A percentile compares a stretch with the other conserved stretches of the same genome.
phyloP scores from a whole-genome alignment of 1,139 yeast species.

The Torulaspora globosa region DNA sequence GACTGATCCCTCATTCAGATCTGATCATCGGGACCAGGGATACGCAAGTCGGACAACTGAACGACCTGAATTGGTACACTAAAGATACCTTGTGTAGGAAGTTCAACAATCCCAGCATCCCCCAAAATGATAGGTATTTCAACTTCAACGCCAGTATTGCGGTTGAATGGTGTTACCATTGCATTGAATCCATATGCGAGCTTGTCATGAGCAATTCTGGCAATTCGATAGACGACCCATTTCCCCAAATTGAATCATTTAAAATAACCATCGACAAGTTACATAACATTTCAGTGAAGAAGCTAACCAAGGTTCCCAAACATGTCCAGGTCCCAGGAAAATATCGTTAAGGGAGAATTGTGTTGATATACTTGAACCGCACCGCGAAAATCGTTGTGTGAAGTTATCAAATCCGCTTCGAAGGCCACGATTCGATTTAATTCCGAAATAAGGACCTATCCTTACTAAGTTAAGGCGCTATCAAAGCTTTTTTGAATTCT shows the following conservation, averaged over 20 bases:
- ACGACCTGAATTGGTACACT: constrained; percentile 25
- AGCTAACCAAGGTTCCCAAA: constrained; percentile 10
- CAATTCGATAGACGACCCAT: not conserved
- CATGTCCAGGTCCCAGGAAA: constrained; percentile 11
- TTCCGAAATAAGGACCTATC: too few species aligned
- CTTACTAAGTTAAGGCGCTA: too few species aligned
- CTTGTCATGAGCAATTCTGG: constrained; percentile 15
- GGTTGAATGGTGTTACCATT: constrained; percentile 29
- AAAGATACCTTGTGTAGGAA: constrained; percentile 19
- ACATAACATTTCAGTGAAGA: constrained; percentile 11
- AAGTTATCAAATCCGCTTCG: too few species aligned
- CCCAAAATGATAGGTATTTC: constrained; percentile 16
- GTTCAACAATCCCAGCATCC: constrained; percentile 21
- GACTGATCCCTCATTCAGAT: constrained; percentile 29
- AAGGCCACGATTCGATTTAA: too few species aligned
- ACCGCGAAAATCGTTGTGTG: too few species aligned
- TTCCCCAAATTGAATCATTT: constrained; percentile 18
- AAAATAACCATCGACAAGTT: constrained; percentile 17
- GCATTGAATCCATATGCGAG: constrained; percentile 21
- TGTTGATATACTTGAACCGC: too few species aligned
- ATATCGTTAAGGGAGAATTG: not conserved
- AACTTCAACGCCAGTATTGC: constrained; percentile 31
- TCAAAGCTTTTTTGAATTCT: too few species aligned
- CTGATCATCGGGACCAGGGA: constrained; percentile 32
- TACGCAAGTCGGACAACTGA: constrained; percentile 24